These are phyloP conservation scores for Exsudoporus frostii DNA, from an alignment of 768 basidiomycete genomes.

Conservation along the genomic window DNA sequence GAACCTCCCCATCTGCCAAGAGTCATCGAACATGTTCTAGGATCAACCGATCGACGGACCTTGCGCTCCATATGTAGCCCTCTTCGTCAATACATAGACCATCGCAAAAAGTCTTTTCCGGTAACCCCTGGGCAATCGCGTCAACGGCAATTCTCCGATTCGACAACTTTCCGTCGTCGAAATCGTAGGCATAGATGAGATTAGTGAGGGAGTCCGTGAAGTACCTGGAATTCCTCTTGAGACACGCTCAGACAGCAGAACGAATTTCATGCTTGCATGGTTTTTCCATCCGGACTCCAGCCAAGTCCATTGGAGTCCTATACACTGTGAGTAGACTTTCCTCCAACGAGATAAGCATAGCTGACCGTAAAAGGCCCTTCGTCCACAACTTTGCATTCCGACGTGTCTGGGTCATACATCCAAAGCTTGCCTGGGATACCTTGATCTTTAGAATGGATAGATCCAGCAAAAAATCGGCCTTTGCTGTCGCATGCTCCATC, in stretches of 20 bases:
- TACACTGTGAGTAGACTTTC: neutral
- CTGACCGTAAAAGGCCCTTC: slow-evolving; percentile 64
- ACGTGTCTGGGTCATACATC: slow-evolving; percentile 51
- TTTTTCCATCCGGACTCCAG: slow-evolving; percentile 21
- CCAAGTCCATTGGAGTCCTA: slow-evolving; percentile 23
- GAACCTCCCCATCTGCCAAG: slow-evolving; percentile 62
- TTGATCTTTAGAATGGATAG: slow-evolving; percentile 47
- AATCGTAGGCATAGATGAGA: slow-evolving; percentile 59
- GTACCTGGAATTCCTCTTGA: slow-evolving; percentile 43
- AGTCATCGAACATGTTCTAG: neutral
- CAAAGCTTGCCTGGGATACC: slow-evolving; percentile 56
- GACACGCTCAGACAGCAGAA: slow-evolving; percentile 6
- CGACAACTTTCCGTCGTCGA: slow-evolving; percentile 48
- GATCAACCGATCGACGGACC: slow-evolving; percentile 31
- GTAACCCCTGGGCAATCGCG: slow-evolving; percentile 49
- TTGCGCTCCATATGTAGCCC: slow-evolving; percentile 65
- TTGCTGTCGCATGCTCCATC: slow-evolving; percentile 65
- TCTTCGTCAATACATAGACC: slow-evolving; percentile 64
- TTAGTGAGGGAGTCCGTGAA: slow-evolving; percentile 69
- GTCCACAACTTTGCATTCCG: slow-evolving; percentile 51
- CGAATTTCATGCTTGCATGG: slow-evolving; percentile 12
- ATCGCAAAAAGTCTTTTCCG: slow-evolving; percentile 54
- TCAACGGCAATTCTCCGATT: slow-evolving; percentile 59
- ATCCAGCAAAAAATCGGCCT: slow-evolving; percentile 68
- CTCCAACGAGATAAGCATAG: slow-evolving; percentile 2